A percentile compares a stretch with the other conserved stretches of the same genome.
Evolutionary conservation across 2,329 filamentous ascomycete genomes (phyloP).

Genomic region (Neofusicoccum ribis): DNA sequence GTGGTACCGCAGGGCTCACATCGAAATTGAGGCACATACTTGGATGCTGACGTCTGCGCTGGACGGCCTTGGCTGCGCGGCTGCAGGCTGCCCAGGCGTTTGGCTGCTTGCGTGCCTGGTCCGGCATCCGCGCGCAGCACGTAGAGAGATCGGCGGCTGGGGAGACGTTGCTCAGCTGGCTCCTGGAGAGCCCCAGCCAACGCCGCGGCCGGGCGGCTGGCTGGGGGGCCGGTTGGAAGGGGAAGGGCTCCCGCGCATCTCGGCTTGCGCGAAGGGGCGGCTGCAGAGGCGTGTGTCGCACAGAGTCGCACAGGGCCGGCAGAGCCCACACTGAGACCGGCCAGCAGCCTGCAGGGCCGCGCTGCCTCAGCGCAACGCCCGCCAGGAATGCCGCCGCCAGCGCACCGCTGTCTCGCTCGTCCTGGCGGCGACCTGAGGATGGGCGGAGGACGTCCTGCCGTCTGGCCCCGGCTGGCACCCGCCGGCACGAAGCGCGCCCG

Average conservation of each 20-base stretch:
- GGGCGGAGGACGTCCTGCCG: background rate
- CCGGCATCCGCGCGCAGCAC: background rate
- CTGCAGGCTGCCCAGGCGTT: background rate
- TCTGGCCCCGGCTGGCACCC: background rate
- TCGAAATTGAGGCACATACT: constrained; percentile 12
- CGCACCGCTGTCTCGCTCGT: background rate
- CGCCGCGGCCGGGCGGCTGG: background rate
- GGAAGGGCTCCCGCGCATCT: constrained; percentile 14
- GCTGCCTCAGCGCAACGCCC: background rate
- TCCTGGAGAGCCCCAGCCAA: background rate
- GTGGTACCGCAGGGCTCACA: constrained; percentile 13
- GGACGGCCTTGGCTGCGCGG: background rate
- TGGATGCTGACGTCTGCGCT: constrained; percentile 5
- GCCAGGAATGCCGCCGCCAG: background rate
- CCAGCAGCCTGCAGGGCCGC: background rate
- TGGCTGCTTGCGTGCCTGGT: background rate
- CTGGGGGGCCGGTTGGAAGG: constrained; percentile 13
- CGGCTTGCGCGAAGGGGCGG: constrained; percentile 11
- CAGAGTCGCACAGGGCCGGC: constrained; percentile 1
- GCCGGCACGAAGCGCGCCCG: background rate
- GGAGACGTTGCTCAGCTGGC: constrained; percentile 1
- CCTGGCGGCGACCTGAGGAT: background rate
- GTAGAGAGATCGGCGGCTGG: constrained; percentile 1
- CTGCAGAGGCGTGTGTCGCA: constrained; percentile 5
- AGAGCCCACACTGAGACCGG: background rate